phyloP scores from a whole-genome alignment of 345 rosid genomes.

The Balakata baccata region DNA sequence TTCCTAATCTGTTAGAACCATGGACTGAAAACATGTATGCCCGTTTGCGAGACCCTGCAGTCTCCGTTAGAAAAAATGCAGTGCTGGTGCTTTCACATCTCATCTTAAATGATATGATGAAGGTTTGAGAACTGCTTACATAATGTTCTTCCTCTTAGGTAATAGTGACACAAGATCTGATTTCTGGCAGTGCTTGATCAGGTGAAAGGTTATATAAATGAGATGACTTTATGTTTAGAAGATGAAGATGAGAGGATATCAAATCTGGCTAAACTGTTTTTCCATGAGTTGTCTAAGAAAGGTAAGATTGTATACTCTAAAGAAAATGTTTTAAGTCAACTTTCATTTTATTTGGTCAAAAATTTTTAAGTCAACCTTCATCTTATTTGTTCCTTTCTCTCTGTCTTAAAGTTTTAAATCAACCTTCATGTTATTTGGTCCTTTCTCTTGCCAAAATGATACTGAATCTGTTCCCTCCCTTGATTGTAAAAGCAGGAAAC shows the following conservation, averaged over 20 bases:
- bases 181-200: slow-evolving; percentile 35
- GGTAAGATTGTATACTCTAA: slow-evolving; percentile 39
- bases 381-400: slow-evolving; percentile 1
- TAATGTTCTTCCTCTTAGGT: slow-evolving; percentile 16
- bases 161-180: slow-evolving; percentile 23
- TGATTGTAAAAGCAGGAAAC: slow-evolving; percentile 57
- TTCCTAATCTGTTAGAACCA: slow-evolving; percentile 91
- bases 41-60: slow-evolving; percentile 66
- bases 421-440: not conserved
- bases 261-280: slow-evolving; percentile 86
- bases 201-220: slow-evolving; percentile 95
- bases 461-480: slow-evolving; percentile 12
- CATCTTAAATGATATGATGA: slow-evolving; percentile 99
- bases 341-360: not conserved
- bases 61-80: slow-evolving; percentile 90
- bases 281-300: slow-evolving; percentile 91
- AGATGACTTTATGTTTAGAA: slow-evolving; percentile 84
- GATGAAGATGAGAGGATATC: slow-evolving; percentile 88
- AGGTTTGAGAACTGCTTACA: slow-evolving; percentile 45
- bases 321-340: not conserved
- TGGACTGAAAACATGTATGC: slow-evolving; percentile 98
- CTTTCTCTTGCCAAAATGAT: slow-evolving; percentile 19
- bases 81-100: slow-evolving; percentile 97
- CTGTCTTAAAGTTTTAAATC: not conserved
- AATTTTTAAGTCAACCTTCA: slow-evolving; percentile 1